Conservation (phyloP, 1,284 basidiomycete genomes). For the Anthracocystis panici-leucophaei region DNA sequence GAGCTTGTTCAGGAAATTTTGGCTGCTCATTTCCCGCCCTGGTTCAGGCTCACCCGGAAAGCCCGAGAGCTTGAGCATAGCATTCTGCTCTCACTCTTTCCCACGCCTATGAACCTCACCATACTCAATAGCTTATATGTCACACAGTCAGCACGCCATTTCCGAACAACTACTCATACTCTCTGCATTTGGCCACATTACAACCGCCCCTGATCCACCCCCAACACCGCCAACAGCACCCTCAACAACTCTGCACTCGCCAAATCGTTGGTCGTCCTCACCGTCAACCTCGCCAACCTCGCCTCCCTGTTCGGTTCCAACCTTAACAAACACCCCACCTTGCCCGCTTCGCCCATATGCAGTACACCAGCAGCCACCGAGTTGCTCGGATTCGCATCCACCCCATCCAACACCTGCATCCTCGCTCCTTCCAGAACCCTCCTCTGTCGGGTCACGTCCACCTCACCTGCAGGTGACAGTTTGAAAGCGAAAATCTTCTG, state of each 20-base stretch:
- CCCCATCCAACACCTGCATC: slow-evolving; percentile 79
- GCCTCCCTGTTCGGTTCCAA: slow-evolving; percentile 95
- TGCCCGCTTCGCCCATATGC: slow-evolving; percentile 86
- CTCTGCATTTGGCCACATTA: neutral
- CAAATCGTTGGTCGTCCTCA: slow-evolving; percentile 93
- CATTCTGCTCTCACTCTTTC: neutral
- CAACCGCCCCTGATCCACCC: slow-evolving; percentile 32
- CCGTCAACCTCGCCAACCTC: slow-evolving; percentile 91
- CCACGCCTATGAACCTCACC: neutral
- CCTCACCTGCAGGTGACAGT: slow-evolving; percentile 75
- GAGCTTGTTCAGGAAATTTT: neutral
- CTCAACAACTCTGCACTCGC: slow-evolving; percentile 83
- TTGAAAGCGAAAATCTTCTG: slow-evolving; percentile 87
- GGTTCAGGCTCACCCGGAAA: neutral
- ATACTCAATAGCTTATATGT: neutral
- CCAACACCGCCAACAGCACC: slow-evolving; percentile 46
- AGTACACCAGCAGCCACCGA: slow-evolving; percentile 91
- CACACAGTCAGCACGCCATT: neutral
- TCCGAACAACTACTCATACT: no score
- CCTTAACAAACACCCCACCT: slow-evolving; percentile 92
- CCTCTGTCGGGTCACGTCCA: slow-evolving; percentile 80
- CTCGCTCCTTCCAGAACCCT: slow-evolving; percentile 82
- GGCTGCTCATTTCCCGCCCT: neutral
- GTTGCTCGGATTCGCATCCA: slow-evolving; percentile 77
- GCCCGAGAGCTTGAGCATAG: neutral